Evolutionary conservation across 2,329 filamentous ascomycete genomes (phyloP), one percentile per base, ranked within the genome.

Genomic region (Rugonectria rugulosa): DNA sequence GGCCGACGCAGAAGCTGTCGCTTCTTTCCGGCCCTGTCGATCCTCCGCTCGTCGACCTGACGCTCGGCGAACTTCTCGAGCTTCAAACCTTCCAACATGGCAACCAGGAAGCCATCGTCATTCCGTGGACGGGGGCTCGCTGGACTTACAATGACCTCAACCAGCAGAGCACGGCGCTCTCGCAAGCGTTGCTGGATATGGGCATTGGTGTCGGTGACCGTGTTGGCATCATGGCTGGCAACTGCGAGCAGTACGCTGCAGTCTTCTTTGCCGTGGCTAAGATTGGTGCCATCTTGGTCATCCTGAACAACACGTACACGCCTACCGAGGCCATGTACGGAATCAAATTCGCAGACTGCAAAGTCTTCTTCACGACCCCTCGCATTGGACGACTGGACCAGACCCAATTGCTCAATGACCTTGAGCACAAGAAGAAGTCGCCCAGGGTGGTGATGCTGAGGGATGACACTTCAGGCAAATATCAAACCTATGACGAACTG

Each of bases 261-360:
- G 81, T 91, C 14, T 90, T 91, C 77, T 91, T 92, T 62, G 88
- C 88, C 4, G 87, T 86, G 10, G 85, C 87, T 34, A 80, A 84
- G 41, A 81, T 89, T 15, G 87, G 88, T 9, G 86, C 83, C 41
- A 86, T 89, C 40, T 77, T 92, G 47, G 89, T 92, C 23, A 91
- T 92, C 38, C 77, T 93, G 62, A 93, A 93, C 75, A 93, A 92
- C 74, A 93, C 89, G 0, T 93, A 93, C 70, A 93, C 90, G 1
- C 81, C 87, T 2, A 84, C 82, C 1, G 90, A 93, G 73, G 86
- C 88, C 42, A 81, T 86, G 69, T 88, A 89, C 71, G 90, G 88
- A 9, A 72, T 93, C 23, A 81, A 82, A 50, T 90, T 92, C 67
- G 86, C 88, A 14, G 88, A 85, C 61, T 91, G 87, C 74, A 88